Evolutionary conservation across 164 flowering plant genomes (phyloP), one percentile per base, ranked within the genome.

Genomic region (Tetrastigma voinierianum): DNA sequence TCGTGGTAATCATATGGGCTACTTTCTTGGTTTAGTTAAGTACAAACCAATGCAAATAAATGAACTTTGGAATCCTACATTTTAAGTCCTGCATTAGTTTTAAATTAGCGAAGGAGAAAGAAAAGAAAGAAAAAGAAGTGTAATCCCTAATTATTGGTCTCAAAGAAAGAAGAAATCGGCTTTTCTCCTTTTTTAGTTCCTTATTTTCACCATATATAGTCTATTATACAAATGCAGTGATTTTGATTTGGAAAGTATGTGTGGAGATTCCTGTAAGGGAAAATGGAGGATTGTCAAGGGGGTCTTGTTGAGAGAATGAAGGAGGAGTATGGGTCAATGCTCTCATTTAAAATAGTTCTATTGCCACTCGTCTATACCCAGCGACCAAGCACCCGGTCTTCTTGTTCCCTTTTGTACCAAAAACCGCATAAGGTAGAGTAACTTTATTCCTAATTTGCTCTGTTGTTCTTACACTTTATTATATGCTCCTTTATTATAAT

Each of bases 231-330:
- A n/a, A 25, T 10, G 57, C n/a, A 1, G 9, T 13, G 40, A 23
- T 43, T 25, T 46, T 57, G 46, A 46, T 57, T 20, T 19, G 61
- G 61, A 57, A 24, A 55, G 43, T 13, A 1, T 59, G 17, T 74
- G 75, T 85, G 72, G 89, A 87, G 72, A 70, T 54, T 65, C 87
- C 62, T 76, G 81, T n/a, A n/a, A 65, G 78, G 69, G 75, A 85
- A 86, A 66, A 83, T 90, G 90, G 90, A 86, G 74, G 76, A 15
- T 63, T 88, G 72, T 88, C 91, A 21, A 89, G 57, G 90, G 90
- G 62, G 79, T 74, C 75, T 56, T 84, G 48, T 64, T 77, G n/a
- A 67, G 85, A 90, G 78, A 77, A 82, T 86, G 83, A 89, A 84
- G 59, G 84, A 84, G 55, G 95, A 86, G 57, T 82, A 75, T 72